These are phyloP conservation scores for Ogataea trehalophila DNA, from an alignment of 805 yeast species.

Conservation along the genomic window DNA sequence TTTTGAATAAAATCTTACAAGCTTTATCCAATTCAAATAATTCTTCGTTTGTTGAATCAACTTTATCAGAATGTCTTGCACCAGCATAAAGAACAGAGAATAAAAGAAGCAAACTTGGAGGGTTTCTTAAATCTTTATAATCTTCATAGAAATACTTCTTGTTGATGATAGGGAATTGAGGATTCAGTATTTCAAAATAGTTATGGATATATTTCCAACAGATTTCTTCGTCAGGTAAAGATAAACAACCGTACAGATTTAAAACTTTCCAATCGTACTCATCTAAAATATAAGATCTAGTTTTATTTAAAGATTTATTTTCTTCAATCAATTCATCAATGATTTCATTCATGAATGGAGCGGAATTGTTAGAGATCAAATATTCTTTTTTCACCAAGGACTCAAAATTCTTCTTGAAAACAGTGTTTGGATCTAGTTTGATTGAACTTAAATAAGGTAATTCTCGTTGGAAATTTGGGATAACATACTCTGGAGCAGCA, in stretches of 20 bases:
- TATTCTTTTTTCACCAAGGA: slow-evolving; percentile 10
- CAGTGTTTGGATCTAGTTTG: slow-evolving; percentile 7
- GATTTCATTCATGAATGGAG: slow-evolving; percentile 26
- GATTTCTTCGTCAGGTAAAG: slow-evolving; percentile 58
- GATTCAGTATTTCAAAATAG: slow-evolving; percentile 57
- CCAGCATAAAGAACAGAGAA: slow-evolving; percentile 68
- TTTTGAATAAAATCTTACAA: slow-evolving; percentile 27
- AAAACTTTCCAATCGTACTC: slow-evolving; percentile 56
- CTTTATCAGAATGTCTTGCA: slow-evolving; percentile 52
- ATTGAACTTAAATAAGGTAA: slow-evolving; percentile 8
- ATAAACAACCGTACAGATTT: slow-evolving; percentile 63
- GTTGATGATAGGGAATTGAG: slow-evolving; percentile 69
- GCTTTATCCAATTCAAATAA: slow-evolving; percentile 43
- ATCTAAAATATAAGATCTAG: slow-evolving; percentile 21
- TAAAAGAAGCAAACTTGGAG: slow-evolving; percentile 56
- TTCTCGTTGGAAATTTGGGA: slow-evolving; percentile 5
- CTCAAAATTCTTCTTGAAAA: slow-evolving; percentile 9
- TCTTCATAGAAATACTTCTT: slow-evolving; percentile 53
- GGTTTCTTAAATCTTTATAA: slow-evolving; percentile 51
- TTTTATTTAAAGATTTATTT: slow-evolving; percentile 11
- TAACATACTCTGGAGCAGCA: slow-evolving; percentile 7
- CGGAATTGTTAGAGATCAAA: slow-evolving; percentile 7
- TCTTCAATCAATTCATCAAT: slow-evolving; percentile 15
- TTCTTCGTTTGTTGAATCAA: slow-evolving; percentile 44
- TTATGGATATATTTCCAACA: slow-evolving; percentile 57